Evolutionary conservation across 768 basidiomycete species (phyloP).

Genomic region (Amanita pallidorosea): DNA sequence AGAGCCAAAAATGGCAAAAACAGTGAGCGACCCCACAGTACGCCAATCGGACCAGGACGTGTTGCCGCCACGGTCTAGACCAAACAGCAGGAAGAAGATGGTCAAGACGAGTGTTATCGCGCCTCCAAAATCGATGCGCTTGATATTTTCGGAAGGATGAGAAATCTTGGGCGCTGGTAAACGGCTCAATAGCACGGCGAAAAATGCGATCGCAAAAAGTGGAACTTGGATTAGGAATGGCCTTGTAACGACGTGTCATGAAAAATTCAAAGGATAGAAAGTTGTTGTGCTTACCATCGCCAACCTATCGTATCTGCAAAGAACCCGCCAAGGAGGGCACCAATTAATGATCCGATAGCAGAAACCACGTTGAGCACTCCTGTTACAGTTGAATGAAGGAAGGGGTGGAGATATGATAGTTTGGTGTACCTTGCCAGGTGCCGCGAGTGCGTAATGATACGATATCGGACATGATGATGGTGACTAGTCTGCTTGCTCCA

Average conservation of each 20-base stretch:
- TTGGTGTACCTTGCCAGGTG: conserved; percentile 50
- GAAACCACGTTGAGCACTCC: conserved; percentile 52
- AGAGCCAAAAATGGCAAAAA: conserved; percentile 21
- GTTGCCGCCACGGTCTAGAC: conserved; percentile 44
- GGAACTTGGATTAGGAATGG: conserved; percentile 55
- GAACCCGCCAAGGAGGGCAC: conserved; percentile 55
- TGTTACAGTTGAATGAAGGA: conserved; percentile 8
- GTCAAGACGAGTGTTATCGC: conserved; percentile 43
- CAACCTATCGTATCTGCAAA: conserved; percentile 57
- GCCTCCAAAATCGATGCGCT: conserved; percentile 54
- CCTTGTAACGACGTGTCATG: conserved; percentile 18
- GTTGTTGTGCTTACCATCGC: conserved; percentile 35
- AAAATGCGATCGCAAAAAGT: conserved; percentile 39
- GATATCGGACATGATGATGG: conserved; percentile 58
- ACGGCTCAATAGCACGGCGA: conserved; percentile 41
- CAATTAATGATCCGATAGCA: conserved; percentile 43
- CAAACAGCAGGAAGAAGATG: conserved; percentile 46
- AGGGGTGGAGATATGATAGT: too few species aligned
- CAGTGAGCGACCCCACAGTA: conserved; percentile 25
- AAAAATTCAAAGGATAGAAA: too few species aligned
- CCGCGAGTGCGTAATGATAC: conserved; percentile 52
- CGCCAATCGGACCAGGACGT: conserved; percentile 31
- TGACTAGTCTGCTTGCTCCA: conserved; percentile 31
- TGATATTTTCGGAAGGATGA: conserved; percentile 39
- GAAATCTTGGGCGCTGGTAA: conserved; percentile 32